phyloP scores from a whole-genome alignment of 1,284 basidiomycete genomes.

The Bjerkandera adusta region DNA sequence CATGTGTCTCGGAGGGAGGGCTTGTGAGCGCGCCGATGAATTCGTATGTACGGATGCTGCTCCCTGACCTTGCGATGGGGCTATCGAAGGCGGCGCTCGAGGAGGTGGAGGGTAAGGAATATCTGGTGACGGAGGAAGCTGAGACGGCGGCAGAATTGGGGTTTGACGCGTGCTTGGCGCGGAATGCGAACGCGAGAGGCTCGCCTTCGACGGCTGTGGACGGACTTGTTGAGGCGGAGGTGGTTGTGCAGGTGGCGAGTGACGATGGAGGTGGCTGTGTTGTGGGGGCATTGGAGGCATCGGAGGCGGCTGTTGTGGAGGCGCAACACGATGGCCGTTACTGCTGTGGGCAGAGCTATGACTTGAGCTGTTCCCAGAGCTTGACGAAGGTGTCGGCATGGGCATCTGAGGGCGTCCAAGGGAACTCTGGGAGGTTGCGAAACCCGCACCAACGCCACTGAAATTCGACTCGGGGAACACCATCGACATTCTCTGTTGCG shows the following conservation, averaged over 20 bases:
- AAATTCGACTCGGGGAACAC: neutral
- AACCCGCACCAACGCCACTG: constrained; percentile 1
- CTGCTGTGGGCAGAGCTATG: no score
- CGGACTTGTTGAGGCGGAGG: constrained; percentile 2
- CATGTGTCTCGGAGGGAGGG: no score
- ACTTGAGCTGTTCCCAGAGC: no score
- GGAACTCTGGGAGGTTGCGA: constrained; percentile 2
- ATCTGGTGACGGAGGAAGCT: neutral
- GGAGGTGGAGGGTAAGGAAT: constrained; percentile 4
- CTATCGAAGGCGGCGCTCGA: constrained; percentile 10
- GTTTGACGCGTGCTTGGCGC: constrained; percentile 3
- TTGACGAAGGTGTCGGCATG: no score
- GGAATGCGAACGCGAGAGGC: constrained; percentile 8
- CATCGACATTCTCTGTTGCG: neutral
- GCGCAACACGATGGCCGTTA: no score
- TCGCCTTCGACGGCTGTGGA: neutral
- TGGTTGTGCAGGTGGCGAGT: neutral
- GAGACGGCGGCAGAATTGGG: constrained; percentile 27
- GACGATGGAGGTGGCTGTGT: neutral
- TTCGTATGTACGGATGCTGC: neutral
- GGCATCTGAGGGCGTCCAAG: neutral
- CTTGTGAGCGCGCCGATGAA: constrained; percentile 31
- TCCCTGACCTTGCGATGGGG: neutral
- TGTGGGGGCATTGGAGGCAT: neutral
- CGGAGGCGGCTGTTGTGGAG: neutral